Percentiles rank a stretch among this genome's conserved stretches.
Conservation (phyloP, 2,329 filamentous ascomycete genomes). For the Byssochlamys sp. region DNA sequence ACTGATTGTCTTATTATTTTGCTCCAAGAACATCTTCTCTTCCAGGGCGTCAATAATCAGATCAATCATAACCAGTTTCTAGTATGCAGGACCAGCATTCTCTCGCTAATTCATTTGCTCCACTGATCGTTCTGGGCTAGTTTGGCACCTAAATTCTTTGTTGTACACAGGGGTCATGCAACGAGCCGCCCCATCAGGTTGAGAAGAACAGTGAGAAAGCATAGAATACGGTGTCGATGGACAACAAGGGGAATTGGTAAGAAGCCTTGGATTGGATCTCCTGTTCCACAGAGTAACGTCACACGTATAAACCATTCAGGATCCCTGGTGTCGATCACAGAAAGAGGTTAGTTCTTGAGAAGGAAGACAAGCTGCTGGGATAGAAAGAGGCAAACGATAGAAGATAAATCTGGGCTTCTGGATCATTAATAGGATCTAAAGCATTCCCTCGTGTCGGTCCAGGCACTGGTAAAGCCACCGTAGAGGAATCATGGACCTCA, state of each 20-base stretch:
- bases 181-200: conserved; percentile 21
- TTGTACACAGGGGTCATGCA: conserved; percentile 25
- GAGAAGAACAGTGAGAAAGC: conserved; percentile 10
- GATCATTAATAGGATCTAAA: neutral
- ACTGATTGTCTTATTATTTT: conserved; percentile 14
- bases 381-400: neutral
- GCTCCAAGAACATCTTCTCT: neutral
- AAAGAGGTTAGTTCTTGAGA: neutral
- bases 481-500: neutral
- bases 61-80: conserved; percentile 1
- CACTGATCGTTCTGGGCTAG: conserved; percentile 2
- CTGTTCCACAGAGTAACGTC: conserved; percentile 33
- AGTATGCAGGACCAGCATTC: neutral
- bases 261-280: conserved; percentile 19
- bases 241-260: conserved; percentile 7
- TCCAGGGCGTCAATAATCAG: neutral
- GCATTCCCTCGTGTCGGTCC: neutral
- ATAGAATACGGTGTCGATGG: conserved; percentile 9
- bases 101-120: conserved; percentile 1
- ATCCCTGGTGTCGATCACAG: neutral
- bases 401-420: neutral
- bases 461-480: neutral
- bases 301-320: conserved; percentile 11
- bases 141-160: conserved; percentile 16
- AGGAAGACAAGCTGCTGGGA: neutral